These are phyloP conservation scores for Colletotrichum musae DNA, from an alignment of 2,329 filamentous ascomycete species.

Conservation along the genomic window DNA sequence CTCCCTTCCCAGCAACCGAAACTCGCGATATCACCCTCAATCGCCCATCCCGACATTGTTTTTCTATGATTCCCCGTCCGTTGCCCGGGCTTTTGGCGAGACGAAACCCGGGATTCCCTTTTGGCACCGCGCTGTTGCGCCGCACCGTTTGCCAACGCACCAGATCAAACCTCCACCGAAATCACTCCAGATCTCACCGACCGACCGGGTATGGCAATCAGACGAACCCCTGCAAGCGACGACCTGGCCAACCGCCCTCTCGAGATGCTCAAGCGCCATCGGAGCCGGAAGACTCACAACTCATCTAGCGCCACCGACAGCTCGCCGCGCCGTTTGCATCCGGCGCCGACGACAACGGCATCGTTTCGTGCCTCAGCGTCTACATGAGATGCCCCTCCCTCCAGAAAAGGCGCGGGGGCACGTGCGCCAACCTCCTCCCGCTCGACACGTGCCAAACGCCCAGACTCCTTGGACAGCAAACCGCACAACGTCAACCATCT, in stretches of 20 bases:
- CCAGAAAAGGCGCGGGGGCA: slow-evolving; percentile 9
- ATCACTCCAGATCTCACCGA: too few relatives aligned
- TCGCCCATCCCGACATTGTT: neutral
- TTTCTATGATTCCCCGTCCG: neutral
- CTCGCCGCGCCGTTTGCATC: neutral
- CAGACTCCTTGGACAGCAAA: neutral
- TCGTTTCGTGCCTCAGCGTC: neutral
- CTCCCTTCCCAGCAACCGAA: slow-evolving; percentile 27
- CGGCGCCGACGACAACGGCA: neutral
- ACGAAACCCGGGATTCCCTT: neutral
- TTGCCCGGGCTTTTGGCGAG: slow-evolving; percentile 1
- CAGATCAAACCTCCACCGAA: neutral
- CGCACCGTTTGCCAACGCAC: slow-evolving; percentile 9
- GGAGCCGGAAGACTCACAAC: neutral
- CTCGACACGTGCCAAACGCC: slow-evolving; percentile 33
- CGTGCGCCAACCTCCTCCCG: slow-evolving; percentile 16
- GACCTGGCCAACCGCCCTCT: too few relatives aligned
- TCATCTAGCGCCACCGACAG: neutral
- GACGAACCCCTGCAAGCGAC: slow-evolving; percentile 21
- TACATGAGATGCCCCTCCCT: neutral
- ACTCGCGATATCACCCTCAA: slow-evolving; percentile 23
- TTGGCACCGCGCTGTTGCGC: neutral
- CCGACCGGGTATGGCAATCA: neutral
- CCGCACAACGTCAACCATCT: neutral
- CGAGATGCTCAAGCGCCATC: too few relatives aligned